Conservation (phyloP, 1,139 yeast genomes). For the Citeromyces siamensis region DNA sequence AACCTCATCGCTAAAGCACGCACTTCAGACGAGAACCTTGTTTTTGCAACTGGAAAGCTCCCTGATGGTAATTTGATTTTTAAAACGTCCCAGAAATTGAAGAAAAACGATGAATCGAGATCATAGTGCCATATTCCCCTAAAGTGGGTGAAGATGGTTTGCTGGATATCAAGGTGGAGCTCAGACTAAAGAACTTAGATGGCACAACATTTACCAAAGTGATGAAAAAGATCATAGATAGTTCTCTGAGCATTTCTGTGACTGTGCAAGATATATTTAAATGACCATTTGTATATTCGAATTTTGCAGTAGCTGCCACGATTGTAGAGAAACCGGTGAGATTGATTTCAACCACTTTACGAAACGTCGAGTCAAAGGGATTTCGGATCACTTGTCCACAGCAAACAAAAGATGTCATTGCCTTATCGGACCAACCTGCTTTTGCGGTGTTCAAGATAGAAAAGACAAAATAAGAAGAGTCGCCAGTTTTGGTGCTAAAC, state of each 20-base stretch:
- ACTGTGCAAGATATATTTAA: slow-evolving; percentile 70
- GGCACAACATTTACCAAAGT: slow-evolving; percentile 7
- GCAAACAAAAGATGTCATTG: slow-evolving; percentile 23
- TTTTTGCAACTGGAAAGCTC: neutral
- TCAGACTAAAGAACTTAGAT: neutral
- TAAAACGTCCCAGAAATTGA: neutral
- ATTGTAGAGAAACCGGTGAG: slow-evolving; percentile 40
- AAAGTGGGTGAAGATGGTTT: neutral
- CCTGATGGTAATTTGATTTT: neutral
- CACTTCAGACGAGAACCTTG: neutral
- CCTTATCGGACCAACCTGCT: slow-evolving; percentile 62
- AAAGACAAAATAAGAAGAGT: slow-evolving; percentile 20
- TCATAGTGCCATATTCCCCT: neutral
- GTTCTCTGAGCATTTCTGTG: slow-evolving; percentile 47
- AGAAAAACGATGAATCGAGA: neutral
- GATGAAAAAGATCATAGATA: slow-evolving; percentile 24
- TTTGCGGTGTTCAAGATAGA: slow-evolving; percentile 40
- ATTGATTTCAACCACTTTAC: slow-evolving; percentile 24
- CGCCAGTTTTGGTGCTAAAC: slow-evolving; percentile 21
- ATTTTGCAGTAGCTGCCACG: slow-evolving; percentile 55
- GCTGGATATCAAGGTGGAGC: neutral
- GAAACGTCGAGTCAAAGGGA: slow-evolving; percentile 3
- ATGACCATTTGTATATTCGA: slow-evolving; percentile 41
- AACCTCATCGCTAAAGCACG: neutral
- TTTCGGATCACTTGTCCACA: slow-evolving; percentile 12